Evolutionary conservation across 2,329 filamentous ascomycete genomes (phyloP).

Genomic region (Claviceps sp.): DNA sequence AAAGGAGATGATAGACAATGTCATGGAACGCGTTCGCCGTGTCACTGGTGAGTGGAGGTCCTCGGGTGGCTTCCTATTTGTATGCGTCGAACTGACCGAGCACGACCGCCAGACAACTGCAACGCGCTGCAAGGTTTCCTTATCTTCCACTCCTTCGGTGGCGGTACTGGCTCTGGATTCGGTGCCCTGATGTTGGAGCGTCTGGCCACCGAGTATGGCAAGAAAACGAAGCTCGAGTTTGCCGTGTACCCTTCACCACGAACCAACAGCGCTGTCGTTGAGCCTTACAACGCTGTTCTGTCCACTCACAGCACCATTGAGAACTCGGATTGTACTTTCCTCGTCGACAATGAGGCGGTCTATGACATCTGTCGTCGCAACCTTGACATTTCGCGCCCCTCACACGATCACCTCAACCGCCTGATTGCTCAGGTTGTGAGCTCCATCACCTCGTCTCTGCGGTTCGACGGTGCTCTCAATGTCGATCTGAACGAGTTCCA

Average conservation of each 20-base stretch:
- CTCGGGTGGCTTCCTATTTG: neutral
- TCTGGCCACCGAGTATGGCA: conserved; percentile 59
- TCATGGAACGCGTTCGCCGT: conserved; percentile 57
- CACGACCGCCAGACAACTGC: conserved; percentile 48
- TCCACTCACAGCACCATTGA: conserved; percentile 65
- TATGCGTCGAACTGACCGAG: conserved; percentile 9
- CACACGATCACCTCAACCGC: conserved; percentile 60
- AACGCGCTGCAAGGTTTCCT: conserved; percentile 59
- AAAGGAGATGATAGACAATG: conserved; percentile 61
- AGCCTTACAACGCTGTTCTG: conserved; percentile 62
- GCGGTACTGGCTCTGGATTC: conserved; percentile 60
- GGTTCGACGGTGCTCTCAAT: conserved; percentile 60
- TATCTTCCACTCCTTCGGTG: conserved; percentile 63
- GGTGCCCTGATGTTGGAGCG: conserved; percentile 60
- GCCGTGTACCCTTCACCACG: conserved; percentile 58
- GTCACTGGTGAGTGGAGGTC: conserved; percentile 43
- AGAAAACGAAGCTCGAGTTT: conserved; percentile 68
- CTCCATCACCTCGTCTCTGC: conserved; percentile 60
- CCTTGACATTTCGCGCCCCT: conserved; percentile 54
- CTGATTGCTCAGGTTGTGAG: conserved; percentile 62
- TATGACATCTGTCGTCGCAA: conserved; percentile 65
- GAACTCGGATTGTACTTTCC: conserved; percentile 68
- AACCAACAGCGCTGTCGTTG: conserved; percentile 56
- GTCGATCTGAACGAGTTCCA: conserved; percentile 68
- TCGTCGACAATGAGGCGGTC: conserved; percentile 63